Base-by-base conservation (phyloP, 345 rosid genomes). In the Laguncularia racemosa region DNA sequence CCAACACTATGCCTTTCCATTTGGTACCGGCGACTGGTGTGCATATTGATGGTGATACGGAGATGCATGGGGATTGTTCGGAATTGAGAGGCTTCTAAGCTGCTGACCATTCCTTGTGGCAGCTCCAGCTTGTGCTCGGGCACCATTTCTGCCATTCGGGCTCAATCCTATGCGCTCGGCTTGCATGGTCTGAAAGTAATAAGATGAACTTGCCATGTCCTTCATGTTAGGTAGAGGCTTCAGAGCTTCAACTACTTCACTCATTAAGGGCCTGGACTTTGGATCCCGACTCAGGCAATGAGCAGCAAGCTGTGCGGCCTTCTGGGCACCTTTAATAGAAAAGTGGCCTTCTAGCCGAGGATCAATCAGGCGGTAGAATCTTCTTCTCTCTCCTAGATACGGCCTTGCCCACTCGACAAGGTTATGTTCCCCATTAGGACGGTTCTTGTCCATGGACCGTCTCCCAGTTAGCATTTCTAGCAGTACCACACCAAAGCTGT, bases 71-170 rank as follows among this genome's bases (percentile, higher is more conserved):
- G 65, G 19, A 18, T 69, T 69, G 57, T 67, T 59, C 52, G 71
- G 67, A 28, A 72, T 72, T 12, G 76, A 72, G 62, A 84, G 74
- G 70, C 92, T 85, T 38, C 93, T 72, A 14, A 46, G 69, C 23
- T 62, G 71, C 53, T 81, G 87, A 19, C 91, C 85, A 50, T 80
- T 82, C 78, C 86, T 78, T 10, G 82, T 70, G 43, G 73, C 48
- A 8, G 68, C 50, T 28, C 79, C 80, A 13, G 56, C 74, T 56
- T 66, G 80, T 14, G 76, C 43, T 57, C 89, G 73, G 72, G 58
- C 40, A 33, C 55, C 55, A 19, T 19, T 1, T 52, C 6, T 19
- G 20, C 15, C 28, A 20, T 61, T 52, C 7, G 55, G 28, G 28
- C 28, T 52, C 13, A 13, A 12, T 52, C 55, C 28, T 19, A 28